phyloP scores from a whole-genome alignment of 2,329 filamentous ascomycete genomes.

The Colletotrichum sp. region DNA sequence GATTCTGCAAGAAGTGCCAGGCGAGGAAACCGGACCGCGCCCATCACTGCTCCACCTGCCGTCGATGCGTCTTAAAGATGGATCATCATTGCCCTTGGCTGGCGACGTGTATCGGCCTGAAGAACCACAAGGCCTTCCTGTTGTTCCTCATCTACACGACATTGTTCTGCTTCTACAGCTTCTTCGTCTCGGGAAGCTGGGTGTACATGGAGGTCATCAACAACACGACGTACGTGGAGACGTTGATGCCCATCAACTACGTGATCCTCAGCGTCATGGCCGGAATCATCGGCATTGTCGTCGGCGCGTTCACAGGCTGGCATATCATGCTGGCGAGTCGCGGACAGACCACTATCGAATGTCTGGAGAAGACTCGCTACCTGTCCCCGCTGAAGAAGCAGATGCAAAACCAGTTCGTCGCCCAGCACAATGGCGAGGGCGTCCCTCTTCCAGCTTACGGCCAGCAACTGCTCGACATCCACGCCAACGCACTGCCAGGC shows the following conservation, averaged over 20 bases:
- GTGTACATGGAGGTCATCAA: conserved; percentile 82
- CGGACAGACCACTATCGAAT: conserved; percentile 94
- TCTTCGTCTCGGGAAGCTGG: conserved; percentile 80
- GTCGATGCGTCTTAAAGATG: conserved; percentile 97
- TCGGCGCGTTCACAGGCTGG: conserved; percentile 90
- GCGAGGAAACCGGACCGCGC: conserved; percentile 92
- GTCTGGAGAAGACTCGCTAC: conserved; percentile 93
- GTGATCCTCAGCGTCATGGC: conserved; percentile 86
- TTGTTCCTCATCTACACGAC: conserved; percentile 91
- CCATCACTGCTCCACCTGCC: conserved; percentile 96
- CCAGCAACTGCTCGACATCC: conserved; percentile 80
- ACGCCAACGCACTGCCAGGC: conserved; percentile 81
- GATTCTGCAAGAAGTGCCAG: conserved; percentile 98
- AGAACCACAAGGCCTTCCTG: conserved; percentile 95
- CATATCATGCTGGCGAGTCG: conserved; percentile 81
- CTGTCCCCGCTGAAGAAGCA: conserved; percentile 78
- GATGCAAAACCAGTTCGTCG: conserved; percentile 67
- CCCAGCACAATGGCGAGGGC: conserved; percentile 56
- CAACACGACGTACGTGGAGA: conserved; percentile 73
- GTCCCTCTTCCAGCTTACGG: conserved; percentile 63
- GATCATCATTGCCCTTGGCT: conserved; percentile 99
- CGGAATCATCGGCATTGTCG: conserved; percentile 88
- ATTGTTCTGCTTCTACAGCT: conserved; percentile 82
- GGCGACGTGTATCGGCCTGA: conserved; percentile 90
- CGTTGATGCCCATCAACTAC: conserved; percentile 86